Evolutionary conservation across 306 rosid genomes (phyloP), one percentile per base, ranked within the genome.

Genomic region (Acacia confusa): DNA sequence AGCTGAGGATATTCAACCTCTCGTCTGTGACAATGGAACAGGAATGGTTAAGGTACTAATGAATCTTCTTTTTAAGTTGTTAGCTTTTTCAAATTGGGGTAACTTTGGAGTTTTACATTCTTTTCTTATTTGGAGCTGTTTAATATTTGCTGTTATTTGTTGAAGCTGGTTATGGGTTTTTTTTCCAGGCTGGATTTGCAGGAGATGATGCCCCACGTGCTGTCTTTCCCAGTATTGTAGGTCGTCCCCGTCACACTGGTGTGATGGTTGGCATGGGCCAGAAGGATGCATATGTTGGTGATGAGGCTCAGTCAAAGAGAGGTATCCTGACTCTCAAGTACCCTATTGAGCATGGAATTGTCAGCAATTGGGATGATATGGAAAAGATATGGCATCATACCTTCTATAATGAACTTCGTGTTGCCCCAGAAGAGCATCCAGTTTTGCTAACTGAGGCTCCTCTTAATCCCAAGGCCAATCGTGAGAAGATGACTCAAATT

Each of bases 221-320:
- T 79, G 99, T 95, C 70, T 95, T 95, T 84, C 99, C 99, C 82
- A 95, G 99, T 80, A 95, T 95, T 78, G 97, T 95, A 1, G 99
- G 99, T 41, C 99, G 99, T 66, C 99, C 99, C 68, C 99, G 99
- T 78, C 99, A 95, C 88, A 95, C 99, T 32, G 99, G 99, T 72
- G 99, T 95, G 86, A 95, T 95, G 99, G 99, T 95, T 80, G 99
- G 99, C 65, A 95, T 95, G 99, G 99, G 99, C 74, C 99, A 95
- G 86, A 95, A 95, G 76, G 99, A 95, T 88, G 98, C 98, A 79
- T 95, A 95, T 89, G 97, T 95, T 81, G 99, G 99, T 82, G 99
- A 95, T 48, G 99, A 95, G 87, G 99, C 99, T 75, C 99, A 95
- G 60, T 95, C 99, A 67, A 95, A 95, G 89, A 81, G 99, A 2